phyloP scores from a whole-genome alignment of 768 basidiomycete species.

The Calocybe cyanea region DNA sequence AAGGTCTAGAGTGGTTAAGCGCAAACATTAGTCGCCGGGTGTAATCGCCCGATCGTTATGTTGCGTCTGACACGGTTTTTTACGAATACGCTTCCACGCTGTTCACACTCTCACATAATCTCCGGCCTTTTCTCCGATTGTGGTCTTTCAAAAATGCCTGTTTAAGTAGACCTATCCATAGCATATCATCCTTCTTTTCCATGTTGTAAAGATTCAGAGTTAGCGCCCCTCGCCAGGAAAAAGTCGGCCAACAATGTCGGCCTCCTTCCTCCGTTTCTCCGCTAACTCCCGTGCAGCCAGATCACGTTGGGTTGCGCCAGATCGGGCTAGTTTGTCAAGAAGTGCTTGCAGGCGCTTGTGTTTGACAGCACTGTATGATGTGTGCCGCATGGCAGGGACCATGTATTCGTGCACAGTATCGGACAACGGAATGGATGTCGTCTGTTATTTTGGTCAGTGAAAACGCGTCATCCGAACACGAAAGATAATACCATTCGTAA shows the following conservation, averaged over 20 bases:
- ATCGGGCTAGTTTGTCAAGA: conserved; percentile 75
- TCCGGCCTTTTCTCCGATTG: conserved; percentile 24
- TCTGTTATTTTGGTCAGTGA: conserved; percentile 29
- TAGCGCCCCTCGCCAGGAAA: conserved; percentile 66
- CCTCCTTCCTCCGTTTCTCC: conserved; percentile 72
- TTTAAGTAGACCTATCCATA: conserved; percentile 33
- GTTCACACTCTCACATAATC: conserved; percentile 35
- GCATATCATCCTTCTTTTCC: conserved; percentile 11
- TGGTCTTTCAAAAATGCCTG: conserved; percentile 26
- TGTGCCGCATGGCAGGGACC: conserved; percentile 62
- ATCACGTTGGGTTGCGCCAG: conserved; percentile 62
- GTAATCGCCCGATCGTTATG: conserved; percentile 48
- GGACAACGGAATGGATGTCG: conserved; percentile 65
- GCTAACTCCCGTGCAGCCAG: conserved; percentile 56
- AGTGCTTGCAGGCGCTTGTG: conserved; percentile 69
- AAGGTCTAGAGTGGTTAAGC: conserved; percentile 96
- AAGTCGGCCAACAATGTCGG: conserved; percentile 70
- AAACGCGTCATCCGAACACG: conserved; percentile 4
- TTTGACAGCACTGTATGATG: conserved; percentile 61
- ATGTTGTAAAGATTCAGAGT: conserved; percentile 12
- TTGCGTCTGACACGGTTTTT: conserved; percentile 57
- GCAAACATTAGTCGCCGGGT: conserved; percentile 84
- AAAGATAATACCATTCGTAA: conserved; percentile 61
- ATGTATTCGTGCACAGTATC: conserved; percentile 80
- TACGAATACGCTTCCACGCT: conserved; percentile 50